Base-by-base conservation (phyloP, 306 rosid genomes). In the Trichosanthes cucumerina region DNA sequence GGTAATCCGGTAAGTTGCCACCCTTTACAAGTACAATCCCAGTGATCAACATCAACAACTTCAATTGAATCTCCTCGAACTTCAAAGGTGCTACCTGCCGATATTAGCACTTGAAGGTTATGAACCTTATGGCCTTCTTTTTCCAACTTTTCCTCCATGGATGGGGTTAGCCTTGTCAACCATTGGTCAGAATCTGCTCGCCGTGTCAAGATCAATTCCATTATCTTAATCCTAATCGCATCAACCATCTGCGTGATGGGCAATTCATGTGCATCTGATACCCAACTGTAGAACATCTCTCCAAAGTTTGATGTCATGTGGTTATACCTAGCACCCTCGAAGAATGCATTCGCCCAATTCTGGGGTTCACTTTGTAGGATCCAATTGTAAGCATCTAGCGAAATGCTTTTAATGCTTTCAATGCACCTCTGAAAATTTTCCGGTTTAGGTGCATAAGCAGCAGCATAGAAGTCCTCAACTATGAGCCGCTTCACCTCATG, bases 211-310 rank as follows among this genome's bases (percentile, higher is more conserved):
- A 95, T 87, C 87, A 92, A 84, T 78, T 95, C 97, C 92, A 86
- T 89, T 78, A 91, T 88, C 86, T 88, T 95, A 47, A 91, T 84
- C 88, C 92, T 86, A 76, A 91, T 92, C 71, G 87, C 89, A 76
- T 95, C 97, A 59, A 95, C 94, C 98, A 95, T 92, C 79, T 95
- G 98, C 9, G 98, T 95, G 81, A 95, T 95, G 4, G 98, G 98
- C 84, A 95, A 80, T 62, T 92, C 97, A 44, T 91, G 90, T 7
- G 96, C 97, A 47, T 92, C 91, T 75, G 97, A 86, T 47, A 88
- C 97, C 98, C 98, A 95, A 65, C 91, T 84, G 79, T 92, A 95
- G 84, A 95, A 95, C 76, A 88, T 79, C 88, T 95, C 98, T 71
- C 97, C 98, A 66, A 95, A 95, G 86, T 91, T 92, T 38, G 98